These are phyloP conservation scores for Lachnellula willkommii DNA, from an alignment of 2,329 filamentous ascomycete genomes.

Conservation along the genomic window DNA sequence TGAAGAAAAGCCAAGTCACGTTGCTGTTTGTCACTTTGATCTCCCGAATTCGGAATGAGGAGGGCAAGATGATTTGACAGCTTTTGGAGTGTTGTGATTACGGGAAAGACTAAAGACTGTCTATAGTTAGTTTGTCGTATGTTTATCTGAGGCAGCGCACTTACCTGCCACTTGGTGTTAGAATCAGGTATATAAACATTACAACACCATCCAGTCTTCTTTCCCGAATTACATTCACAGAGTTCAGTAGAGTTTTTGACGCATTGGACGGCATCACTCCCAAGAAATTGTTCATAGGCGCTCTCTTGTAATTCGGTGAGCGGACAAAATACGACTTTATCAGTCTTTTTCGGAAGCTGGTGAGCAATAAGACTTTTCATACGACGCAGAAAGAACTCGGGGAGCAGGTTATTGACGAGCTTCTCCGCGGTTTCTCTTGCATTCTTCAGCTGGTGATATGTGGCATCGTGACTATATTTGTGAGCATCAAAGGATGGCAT, in stretches of 20 bases:
- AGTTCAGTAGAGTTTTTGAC: constrained; percentile 62
- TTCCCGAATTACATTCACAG: constrained; percentile 66
- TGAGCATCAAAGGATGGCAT: constrained; percentile 5
- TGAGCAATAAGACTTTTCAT: constrained; percentile 91
- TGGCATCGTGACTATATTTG: constrained; percentile 65
- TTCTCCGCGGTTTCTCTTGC: constrained; percentile 78
- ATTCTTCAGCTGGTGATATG: constrained; percentile 70
- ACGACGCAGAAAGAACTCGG: constrained; percentile 81
- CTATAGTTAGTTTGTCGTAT: constrained; percentile 43
- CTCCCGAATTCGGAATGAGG: constrained; percentile 63
- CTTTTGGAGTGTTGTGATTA: constrained; percentile 77
- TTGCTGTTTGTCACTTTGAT: constrained; percentile 66
- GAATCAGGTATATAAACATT: constrained; percentile 46
- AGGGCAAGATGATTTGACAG: constrained; percentile 89
- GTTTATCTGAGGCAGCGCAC: neutral
- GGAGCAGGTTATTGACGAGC: constrained; percentile 80
- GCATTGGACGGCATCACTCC: constrained; percentile 61
- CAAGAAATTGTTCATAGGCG: constrained; percentile 79
- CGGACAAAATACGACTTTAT: constrained; percentile 91
- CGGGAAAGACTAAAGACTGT: constrained; percentile 74
- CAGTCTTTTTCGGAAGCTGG: constrained; percentile 90
- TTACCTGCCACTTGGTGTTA: constrained; percentile 44
- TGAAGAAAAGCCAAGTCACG: constrained; percentile 71
- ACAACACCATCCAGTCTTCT: constrained; percentile 79
- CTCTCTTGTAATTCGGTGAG: constrained; percentile 74